phyloP scores from a whole-genome alignment of 2,329 filamentous ascomycete genomes.

The Fusarium pseudograminearum region DNA sequence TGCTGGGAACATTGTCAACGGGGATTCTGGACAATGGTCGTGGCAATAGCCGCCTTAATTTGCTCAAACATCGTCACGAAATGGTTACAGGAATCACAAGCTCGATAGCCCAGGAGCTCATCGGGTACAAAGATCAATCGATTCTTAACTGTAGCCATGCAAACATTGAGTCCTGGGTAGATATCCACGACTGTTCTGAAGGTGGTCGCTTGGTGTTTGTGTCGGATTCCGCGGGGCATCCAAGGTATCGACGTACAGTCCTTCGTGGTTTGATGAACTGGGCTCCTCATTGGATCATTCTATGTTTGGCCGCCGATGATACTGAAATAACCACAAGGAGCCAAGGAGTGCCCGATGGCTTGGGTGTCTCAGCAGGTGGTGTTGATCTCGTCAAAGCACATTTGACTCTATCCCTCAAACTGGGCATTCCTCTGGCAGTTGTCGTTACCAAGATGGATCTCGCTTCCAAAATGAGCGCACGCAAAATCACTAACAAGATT shows the following conservation, averaged over 20 bases:
- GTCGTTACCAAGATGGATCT: constrained; percentile 93
- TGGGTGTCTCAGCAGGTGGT: constrained; percentile 65
- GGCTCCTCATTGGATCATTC: constrained; percentile 92
- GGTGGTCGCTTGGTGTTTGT: constrained; percentile 84
- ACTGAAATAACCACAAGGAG: constrained; percentile 57
- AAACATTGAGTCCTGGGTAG: constrained; percentile 92
- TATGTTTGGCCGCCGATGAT: constrained; percentile 88
- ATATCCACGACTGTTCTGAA: constrained; percentile 85
- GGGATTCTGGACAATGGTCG: constrained; percentile 91
- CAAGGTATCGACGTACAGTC: constrained; percentile 88
- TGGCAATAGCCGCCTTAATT: constrained; percentile 87
- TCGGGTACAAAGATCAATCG: constrained; percentile 76
- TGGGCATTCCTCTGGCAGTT: constrained; percentile 81
- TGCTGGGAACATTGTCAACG: constrained; percentile 89
- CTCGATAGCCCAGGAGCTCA: constrained; percentile 91
- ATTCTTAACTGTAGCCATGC: constrained; percentile 88
- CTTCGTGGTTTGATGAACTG: constrained; percentile 92
- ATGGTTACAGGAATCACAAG: constrained; percentile 92
- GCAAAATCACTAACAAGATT: constrained; percentile 77
- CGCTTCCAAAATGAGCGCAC: constrained; percentile 78
- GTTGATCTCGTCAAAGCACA: constrained; percentile 83
- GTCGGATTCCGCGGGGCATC: constrained; percentile 91
- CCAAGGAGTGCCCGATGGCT: constrained; percentile 55
- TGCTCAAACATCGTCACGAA: constrained; percentile 94
- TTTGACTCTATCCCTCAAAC: constrained; percentile 84